Conservation (phyloP, 805 yeast species). For the Pichia nakasei region DNA sequence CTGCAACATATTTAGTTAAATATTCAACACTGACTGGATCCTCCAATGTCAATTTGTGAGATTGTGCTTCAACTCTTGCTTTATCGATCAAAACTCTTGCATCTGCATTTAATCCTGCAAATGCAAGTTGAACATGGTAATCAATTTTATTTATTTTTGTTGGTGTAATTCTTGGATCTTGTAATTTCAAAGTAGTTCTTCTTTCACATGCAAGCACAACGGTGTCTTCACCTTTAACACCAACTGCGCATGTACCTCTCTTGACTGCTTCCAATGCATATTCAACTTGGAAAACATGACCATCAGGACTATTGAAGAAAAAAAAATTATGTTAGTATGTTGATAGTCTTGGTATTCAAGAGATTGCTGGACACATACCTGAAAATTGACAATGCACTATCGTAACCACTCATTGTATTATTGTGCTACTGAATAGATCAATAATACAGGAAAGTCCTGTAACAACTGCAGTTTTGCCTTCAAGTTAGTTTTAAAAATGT, state of each 20-base stretch:
- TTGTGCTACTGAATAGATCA: no score
- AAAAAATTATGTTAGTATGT: not conserved
- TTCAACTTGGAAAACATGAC: constrained; percentile 98
- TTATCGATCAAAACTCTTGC: constrained; percentile 90
- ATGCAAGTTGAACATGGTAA: constrained; percentile 82
- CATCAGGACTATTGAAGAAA: constrained; percentile 66
- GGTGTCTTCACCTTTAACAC: constrained; percentile 80
- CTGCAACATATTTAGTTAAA: constrained; percentile 91
- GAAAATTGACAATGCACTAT: constrained; percentile 94
- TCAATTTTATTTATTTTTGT: constrained; percentile 88
- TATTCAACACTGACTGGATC: constrained; percentile 90
- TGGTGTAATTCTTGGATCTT: constrained; percentile 94
- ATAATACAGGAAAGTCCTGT: no score
- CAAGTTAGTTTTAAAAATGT: no score
- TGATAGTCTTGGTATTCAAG: not conserved
- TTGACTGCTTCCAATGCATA: constrained; percentile 97
- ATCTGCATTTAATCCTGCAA: constrained; percentile 98
- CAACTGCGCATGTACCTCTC: constrained; percentile 97
- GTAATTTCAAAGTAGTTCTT: constrained; percentile 88
- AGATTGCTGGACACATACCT: constrained; percentile 59
- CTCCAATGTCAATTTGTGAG: constrained; percentile 86
- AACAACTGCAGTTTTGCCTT: no score
- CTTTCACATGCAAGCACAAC: constrained; percentile 96
- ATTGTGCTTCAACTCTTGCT: constrained; percentile 95
- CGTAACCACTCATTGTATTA: constrained; percentile 88